phyloP scores from a whole-genome alignment of 768 basidiomycete species.

The Cyclocybe cylindracea region DNA sequence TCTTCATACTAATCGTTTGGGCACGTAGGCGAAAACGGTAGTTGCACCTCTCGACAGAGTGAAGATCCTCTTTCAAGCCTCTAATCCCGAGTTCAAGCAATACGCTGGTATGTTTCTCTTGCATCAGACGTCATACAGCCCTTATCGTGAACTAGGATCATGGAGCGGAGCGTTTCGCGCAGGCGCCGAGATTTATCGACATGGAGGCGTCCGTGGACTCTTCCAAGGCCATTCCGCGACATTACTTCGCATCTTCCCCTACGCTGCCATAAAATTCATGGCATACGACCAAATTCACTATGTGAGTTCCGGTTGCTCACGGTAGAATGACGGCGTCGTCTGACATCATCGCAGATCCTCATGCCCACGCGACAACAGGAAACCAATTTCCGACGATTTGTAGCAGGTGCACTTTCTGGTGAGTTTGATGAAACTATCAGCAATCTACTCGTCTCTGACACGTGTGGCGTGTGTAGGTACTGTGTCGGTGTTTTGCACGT shows the following conservation, averaged over 20 bases:
- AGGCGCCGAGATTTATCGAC: constrained; percentile 65
- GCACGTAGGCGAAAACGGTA: constrained; percentile 83
- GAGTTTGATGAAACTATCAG: constrained; percentile 31
- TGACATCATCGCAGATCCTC: constrained; percentile 53
- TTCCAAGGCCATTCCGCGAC: constrained; percentile 98
- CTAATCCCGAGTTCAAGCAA: constrained; percentile 91
- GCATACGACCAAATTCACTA: constrained; percentile 87
- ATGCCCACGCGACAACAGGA: constrained; percentile 84
- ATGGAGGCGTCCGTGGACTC: constrained; percentile 74
- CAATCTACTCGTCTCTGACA: not conserved
- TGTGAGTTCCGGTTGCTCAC: constrained; percentile 40
- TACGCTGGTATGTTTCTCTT: constrained; percentile 75
- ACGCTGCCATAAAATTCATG: constrained; percentile 97
- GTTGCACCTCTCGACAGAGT: constrained; percentile 97
- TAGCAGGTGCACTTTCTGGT: constrained; percentile 87
- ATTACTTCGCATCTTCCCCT: constrained; percentile 91
- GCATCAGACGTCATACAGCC: not conserved
- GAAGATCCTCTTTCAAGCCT: constrained; percentile 98
- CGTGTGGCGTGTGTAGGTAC: constrained; percentile 51
- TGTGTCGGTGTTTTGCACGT: constrained; percentile 87
- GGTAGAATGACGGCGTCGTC: not conserved
- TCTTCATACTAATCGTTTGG: constrained; percentile 8
- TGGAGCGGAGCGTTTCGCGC: constrained; percentile 87
- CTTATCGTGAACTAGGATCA: constrained; percentile 55
- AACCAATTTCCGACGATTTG: constrained; percentile 77